Percentiles rank a stretch among this genome's conserved stretches.
These are phyloP conservation scores for Lichtheimia ramosa DNA, from an alignment of 371 early-diverging fungal species.

Conservation along the genomic window DNA sequence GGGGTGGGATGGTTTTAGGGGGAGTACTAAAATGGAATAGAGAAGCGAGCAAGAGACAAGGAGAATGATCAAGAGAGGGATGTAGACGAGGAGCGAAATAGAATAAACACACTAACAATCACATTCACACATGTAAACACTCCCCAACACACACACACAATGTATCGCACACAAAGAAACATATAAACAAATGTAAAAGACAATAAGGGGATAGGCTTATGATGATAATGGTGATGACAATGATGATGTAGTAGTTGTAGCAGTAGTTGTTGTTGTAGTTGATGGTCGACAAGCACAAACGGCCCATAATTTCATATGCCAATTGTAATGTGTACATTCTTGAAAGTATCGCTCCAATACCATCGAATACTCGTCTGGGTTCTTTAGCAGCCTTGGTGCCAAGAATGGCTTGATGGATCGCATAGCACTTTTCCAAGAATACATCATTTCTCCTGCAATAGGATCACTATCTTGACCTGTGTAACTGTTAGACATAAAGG, in stretches of 20 bases:
- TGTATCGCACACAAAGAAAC: no score
- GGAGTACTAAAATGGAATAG: no score
- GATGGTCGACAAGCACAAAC: slow-evolving; percentile 28
- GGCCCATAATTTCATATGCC: slow-evolving; percentile 30
- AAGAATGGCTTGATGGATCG: slow-evolving; percentile 33
- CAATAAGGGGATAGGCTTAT: background rate
- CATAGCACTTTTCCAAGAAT: slow-evolving; percentile 42
- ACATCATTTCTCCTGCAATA: slow-evolving; percentile 36
- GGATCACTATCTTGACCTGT: slow-evolving; percentile 30
- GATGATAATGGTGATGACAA: slow-evolving; percentile 5
- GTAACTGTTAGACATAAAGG: background rate
- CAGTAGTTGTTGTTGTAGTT: background rate
- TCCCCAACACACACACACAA: no score
- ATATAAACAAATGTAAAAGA: slow-evolving; percentile 2
- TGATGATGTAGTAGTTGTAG: background rate
- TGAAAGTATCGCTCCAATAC: slow-evolving; percentile 33
- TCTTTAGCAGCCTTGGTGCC: slow-evolving; percentile 18
- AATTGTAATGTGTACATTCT: slow-evolving; percentile 32
- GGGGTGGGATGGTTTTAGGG: no score
- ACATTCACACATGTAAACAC: no score
- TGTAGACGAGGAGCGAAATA: no score
- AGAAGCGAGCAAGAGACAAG: no score
- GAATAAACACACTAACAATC: no score
- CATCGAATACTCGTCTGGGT: slow-evolving; percentile 23
- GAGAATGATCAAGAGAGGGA: no score